Evolutionary conservation across 1,139 yeast genomes (phyloP).

Genomic region (Arxiozyma slooffiae): DNA sequence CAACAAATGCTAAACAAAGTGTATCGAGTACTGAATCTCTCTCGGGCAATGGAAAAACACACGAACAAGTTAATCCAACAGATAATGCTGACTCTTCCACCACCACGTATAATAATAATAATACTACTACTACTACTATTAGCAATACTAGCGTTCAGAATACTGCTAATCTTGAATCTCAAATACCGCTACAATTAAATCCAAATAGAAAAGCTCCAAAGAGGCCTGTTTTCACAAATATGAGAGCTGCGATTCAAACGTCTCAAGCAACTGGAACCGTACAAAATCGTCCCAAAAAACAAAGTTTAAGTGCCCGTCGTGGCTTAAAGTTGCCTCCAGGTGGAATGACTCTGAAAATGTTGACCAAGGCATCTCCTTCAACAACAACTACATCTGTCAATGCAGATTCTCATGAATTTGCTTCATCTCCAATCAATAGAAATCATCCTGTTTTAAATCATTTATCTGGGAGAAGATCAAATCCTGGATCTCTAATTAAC

Average conservation of each 20-base stretch:
- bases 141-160: not conserved
- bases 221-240: conserved; percentile 5
- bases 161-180: not conserved
- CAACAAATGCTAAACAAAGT: not conserved
- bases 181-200: conserved; percentile 9
- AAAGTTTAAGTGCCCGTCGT: conserved; percentile 30
- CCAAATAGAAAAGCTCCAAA: conserved; percentile 13
- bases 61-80: not conserved
- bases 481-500: conserved; percentile 28
- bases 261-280: not conserved
- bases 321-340: conserved; percentile 31
- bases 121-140: not conserved
- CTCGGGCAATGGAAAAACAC: not conserved
- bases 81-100: not conserved
- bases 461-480: conserved; percentile 18
- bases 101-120: not conserved
- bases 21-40: not conserved
- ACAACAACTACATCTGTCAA: conserved; percentile 8
- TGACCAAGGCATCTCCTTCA: conserved; percentile 10
- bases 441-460: conserved; percentile 7
- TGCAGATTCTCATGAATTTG: conserved; percentile 21
- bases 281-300: conserved; percentile 11
- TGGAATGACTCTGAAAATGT: conserved; percentile 24
- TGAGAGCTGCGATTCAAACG: conserved; percentile 2
- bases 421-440: conserved; percentile 24